Percentiles rank a stretch among this genome's conserved stretches.
Evolutionary conservation across 371 early-diverging fungal genomes (phyloP).

Genomic region (Mortierella sp.): DNA sequence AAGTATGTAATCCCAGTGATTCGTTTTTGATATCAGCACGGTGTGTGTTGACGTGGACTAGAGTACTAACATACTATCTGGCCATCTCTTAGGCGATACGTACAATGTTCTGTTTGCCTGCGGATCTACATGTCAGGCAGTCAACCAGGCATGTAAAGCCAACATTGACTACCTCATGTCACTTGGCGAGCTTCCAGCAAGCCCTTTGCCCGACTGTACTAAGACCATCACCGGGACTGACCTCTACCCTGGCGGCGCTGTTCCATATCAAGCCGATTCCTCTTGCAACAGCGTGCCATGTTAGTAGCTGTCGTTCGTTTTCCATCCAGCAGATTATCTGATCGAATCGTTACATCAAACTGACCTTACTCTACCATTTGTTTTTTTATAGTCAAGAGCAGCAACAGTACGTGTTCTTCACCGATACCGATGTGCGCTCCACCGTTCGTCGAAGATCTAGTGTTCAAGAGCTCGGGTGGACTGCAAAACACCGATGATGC

Average conservation of each 20-base stretch:
- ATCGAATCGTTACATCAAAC: background rate
- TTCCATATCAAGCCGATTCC: constrained; percentile 44
- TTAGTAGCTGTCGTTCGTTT: background rate
- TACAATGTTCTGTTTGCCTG: constrained; percentile 60
- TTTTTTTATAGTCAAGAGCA: constrained; percentile 16
- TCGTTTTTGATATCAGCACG: background rate
- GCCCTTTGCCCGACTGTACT: constrained; percentile 61
- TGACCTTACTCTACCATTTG: background rate
- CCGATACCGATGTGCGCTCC: background rate
- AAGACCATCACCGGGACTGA: constrained; percentile 47
- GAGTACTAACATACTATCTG: background rate
- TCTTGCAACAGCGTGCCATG: constrained; percentile 55
- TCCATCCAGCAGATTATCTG: background rate
- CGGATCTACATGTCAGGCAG: constrained; percentile 61
- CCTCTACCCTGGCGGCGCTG: constrained; percentile 30
- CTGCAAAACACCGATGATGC: constrained; percentile 29
- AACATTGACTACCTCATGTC: constrained; percentile 51
- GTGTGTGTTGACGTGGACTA: background rate
- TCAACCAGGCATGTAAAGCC: constrained; percentile 49
- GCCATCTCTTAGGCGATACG: background rate
- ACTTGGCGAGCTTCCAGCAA: constrained; percentile 10
- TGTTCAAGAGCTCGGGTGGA: constrained; percentile 8
- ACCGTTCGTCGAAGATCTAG: constrained; percentile 17
- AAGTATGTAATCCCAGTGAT: background rate
- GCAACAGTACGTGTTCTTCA: constrained; percentile 10